Conservation (phyloP, 768 basidiomycete species). For the Suillus sp. region DNA sequence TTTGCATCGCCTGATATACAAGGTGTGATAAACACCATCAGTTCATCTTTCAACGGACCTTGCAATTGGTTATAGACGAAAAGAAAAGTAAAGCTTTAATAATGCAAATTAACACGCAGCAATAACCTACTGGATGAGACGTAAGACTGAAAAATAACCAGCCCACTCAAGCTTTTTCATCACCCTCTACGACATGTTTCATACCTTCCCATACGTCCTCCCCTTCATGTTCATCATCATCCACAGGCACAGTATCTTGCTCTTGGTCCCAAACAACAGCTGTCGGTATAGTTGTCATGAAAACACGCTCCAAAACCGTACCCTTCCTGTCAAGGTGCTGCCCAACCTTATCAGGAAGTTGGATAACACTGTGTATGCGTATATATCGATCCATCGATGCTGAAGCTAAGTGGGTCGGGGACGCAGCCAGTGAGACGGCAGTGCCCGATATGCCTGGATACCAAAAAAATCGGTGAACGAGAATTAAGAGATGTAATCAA, state of each 20-base stretch:
- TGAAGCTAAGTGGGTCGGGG: slow-evolving; percentile 58
- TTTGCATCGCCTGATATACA: background rate
- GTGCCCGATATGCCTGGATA: slow-evolving; percentile 70
- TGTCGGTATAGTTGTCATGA: slow-evolving; percentile 62
- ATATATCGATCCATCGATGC: slow-evolving; percentile 68
- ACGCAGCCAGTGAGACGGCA: slow-evolving; percentile 61
- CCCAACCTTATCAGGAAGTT: slow-evolving; percentile 51
- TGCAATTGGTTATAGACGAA: background rate
- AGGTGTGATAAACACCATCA: background rate
- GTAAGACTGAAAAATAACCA: background rate
- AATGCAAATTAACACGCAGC: background rate
- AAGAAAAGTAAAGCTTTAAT: background rate
- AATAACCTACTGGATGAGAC: background rate
- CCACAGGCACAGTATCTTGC: slow-evolving; percentile 12
- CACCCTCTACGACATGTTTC: slow-evolving; percentile 50
- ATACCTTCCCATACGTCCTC: slow-evolving; percentile 74
- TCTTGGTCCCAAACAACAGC: slow-evolving; percentile 62
- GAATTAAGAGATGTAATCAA: slow-evolving; percentile 3
- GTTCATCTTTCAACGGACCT: background rate
- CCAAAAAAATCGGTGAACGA: slow-evolving; percentile 9
- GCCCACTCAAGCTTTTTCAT: slow-evolving; percentile 29
- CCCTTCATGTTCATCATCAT: slow-evolving; percentile 40
- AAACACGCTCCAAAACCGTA: slow-evolving; percentile 61
- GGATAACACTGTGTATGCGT: slow-evolving; percentile 64
- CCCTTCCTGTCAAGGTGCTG: slow-evolving; percentile 60